A percentile compares a stretch with the other conserved stretches of the same genome.
Evolutionary conservation across 306 rosid genomes (phyloP).

Genomic region (Cucumis sativus): Cucumber_9930_V3 NC_026660.2:29988001-29988500

Average conservation of each 20-base stretch:
- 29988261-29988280: slow-evolving; percentile 65
- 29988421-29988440: slow-evolving; percentile 72
- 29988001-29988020: not conserved
- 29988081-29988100: not conserved
- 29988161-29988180: not conserved
- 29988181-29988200: not conserved
- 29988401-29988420: slow-evolving; percentile 61
- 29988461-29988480: slow-evolving; percentile 39
- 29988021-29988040: not conserved
- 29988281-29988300: slow-evolving; percentile 40
- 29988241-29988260: slow-evolving; percentile 85
- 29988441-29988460: slow-evolving; percentile 55
- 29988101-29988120: not conserved
- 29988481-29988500: slow-evolving; percentile 42
- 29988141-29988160: not conserved
- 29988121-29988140: not conserved
- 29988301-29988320: slow-evolving; percentile 61
- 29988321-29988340: slow-evolving; percentile 89
- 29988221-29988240: slow-evolving; percentile 20
- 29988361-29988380: slow-evolving; percentile 58
- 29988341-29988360: slow-evolving; percentile 78
- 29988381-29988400: slow-evolving; percentile 90
- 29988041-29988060: not conserved
- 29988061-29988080: not conserved
- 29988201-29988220: not conserved